Conservation (phyloP, 1,139 yeast species). For the Saccharomyces hybrid region DNA sequence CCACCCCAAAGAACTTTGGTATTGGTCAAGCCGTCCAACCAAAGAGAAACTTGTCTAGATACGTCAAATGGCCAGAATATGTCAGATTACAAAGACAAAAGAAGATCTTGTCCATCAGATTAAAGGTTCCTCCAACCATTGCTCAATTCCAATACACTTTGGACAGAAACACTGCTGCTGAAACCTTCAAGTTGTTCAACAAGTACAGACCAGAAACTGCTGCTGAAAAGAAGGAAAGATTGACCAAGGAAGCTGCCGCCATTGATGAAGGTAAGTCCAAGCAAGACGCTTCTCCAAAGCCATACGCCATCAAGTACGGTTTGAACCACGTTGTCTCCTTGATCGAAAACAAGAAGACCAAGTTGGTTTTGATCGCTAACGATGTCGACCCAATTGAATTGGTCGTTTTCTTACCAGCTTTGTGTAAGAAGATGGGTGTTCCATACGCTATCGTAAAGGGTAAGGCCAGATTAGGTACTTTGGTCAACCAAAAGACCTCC, state of each 20-base stretch:
- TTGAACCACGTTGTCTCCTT: slow-evolving; percentile 96
- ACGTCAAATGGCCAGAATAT: slow-evolving; percentile 97
- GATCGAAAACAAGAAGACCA: slow-evolving; percentile 96
- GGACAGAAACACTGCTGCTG: slow-evolving; percentile 98
- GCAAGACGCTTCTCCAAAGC: slow-evolving; percentile 93
- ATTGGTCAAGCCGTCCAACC: slow-evolving; percentile 94
- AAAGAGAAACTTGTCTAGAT: slow-evolving; percentile 90
- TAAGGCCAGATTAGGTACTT: slow-evolving; percentile 96
- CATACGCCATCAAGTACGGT: slow-evolving; percentile 93
- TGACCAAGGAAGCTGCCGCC: slow-evolving; percentile 97
- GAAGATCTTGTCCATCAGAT: slow-evolving; percentile 88
- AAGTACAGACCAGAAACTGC: slow-evolving; percentile 97
- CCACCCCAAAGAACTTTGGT: slow-evolving; percentile 91
- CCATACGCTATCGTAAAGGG: slow-evolving; percentile 98
- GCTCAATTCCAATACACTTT: slow-evolving; percentile 91
- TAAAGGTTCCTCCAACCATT: slow-evolving; percentile 97
- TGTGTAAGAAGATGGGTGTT: slow-evolving; percentile 98
- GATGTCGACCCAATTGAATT: slow-evolving; percentile 98
- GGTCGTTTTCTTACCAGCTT: slow-evolving; percentile 93
- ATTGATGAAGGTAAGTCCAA: slow-evolving; percentile 95
- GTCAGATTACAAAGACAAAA: slow-evolving; percentile 96
- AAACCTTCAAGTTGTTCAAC: slow-evolving; percentile 92
- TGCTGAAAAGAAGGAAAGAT: slow-evolving; percentile 97
- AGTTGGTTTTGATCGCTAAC: slow-evolving; percentile 92
- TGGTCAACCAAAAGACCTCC: slow-evolving; percentile 94